phyloP scores from a whole-genome alignment of 495 filamentous ascomycete genomes.

The Aeminium ludgeri region DNA sequence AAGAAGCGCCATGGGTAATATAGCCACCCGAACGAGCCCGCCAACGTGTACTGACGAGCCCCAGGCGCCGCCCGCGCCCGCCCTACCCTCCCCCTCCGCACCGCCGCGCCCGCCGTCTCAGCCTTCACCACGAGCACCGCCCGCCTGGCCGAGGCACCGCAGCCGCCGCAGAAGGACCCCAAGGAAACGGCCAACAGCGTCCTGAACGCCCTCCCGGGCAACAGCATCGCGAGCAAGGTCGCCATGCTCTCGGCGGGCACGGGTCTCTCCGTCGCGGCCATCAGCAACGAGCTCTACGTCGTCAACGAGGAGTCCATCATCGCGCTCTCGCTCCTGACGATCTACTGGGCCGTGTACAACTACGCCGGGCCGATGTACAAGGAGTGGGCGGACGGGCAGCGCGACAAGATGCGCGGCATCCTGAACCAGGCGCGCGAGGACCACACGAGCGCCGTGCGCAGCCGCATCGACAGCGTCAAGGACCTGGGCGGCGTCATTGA shows the following conservation, averaged over 20 bases:
- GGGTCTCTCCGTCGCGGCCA: constrained; percentile 76
- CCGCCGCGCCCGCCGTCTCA: constrained; percentile 52
- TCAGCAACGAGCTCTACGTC: constrained; percentile 99
- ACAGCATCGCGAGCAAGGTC: constrained; percentile 53
- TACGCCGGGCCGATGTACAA: constrained; percentile 83
- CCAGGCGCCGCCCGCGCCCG: constrained; percentile 82
- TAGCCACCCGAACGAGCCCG: not conserved
- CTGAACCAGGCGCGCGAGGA: constrained; percentile 83
- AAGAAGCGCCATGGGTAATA: constrained; percentile 75
- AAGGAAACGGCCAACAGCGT: constrained; percentile 91
- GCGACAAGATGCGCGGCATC: constrained; percentile 76
- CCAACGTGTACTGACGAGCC: constrained; percentile 13
- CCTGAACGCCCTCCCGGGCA: constrained; percentile 54
- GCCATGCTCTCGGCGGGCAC: constrained; percentile 87
- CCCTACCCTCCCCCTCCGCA: constrained; percentile 43
- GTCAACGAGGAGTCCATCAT: constrained; percentile 96
- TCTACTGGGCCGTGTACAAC: constrained; percentile 77
- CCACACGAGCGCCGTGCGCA: constrained; percentile 88
- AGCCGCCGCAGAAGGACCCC: constrained; percentile 64
- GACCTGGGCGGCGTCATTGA: constrained; percentile 87
- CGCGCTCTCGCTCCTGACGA: constrained; percentile 69
- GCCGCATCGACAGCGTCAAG: constrained; percentile 79
- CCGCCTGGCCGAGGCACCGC: constrained; percentile 60
- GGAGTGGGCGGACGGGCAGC: constrained; percentile 78
- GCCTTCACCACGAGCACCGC: constrained; percentile 41